These are phyloP conservation scores for Sonneratia caseolaris DNA, from an alignment of 345 rosid species.

Conservation along the genomic window DNA sequence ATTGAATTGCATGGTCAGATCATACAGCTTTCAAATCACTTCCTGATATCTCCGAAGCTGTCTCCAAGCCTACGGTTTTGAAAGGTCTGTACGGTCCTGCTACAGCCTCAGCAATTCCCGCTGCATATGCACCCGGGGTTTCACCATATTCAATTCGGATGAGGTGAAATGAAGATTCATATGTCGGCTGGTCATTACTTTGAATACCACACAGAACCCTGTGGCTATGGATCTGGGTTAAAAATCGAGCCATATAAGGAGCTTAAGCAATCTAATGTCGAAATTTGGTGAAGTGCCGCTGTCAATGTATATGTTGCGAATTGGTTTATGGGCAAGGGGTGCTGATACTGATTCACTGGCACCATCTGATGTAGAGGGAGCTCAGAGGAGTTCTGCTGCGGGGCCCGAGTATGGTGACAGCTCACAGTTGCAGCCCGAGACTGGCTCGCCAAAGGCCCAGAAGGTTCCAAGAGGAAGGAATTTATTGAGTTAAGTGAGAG, in stretches of 20 bases:
- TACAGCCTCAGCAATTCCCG: conserved; percentile 72
- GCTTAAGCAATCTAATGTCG: background rate
- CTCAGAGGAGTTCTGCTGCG: conserved; percentile 61
- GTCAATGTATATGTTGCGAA: background rate
- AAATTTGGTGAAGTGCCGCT: too few species aligned
- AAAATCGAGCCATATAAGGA: background rate
- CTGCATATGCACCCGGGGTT: conserved; percentile 69
- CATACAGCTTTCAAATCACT: conserved; percentile 62
- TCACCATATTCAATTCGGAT: conserved; percentile 75
- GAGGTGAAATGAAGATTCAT: conserved; percentile 34
- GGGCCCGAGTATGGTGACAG: conserved; percentile 26
- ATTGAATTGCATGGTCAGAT: background rate
- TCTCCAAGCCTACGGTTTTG: conserved; percentile 60
- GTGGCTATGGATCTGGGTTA: background rate
- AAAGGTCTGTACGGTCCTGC: conserved; percentile 83
- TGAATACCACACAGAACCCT: background rate
- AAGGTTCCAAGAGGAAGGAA: conserved; percentile 56
- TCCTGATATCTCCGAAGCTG: conserved; percentile 62
- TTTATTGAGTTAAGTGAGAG: conserved; percentile 24
- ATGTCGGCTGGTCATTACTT: too few species aligned
- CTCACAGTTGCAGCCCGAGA: conserved; percentile 16
- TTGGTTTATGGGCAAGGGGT: conserved; percentile 47
- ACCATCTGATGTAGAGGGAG: conserved; percentile 73
- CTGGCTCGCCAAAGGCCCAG: conserved; percentile 7
- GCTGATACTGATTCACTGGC: conserved; percentile 42